These are phyloP conservation scores for Daedaleopsis sinensis DNA, from an alignment of 768 basidiomycete species.

Conservation along the genomic window DNA sequence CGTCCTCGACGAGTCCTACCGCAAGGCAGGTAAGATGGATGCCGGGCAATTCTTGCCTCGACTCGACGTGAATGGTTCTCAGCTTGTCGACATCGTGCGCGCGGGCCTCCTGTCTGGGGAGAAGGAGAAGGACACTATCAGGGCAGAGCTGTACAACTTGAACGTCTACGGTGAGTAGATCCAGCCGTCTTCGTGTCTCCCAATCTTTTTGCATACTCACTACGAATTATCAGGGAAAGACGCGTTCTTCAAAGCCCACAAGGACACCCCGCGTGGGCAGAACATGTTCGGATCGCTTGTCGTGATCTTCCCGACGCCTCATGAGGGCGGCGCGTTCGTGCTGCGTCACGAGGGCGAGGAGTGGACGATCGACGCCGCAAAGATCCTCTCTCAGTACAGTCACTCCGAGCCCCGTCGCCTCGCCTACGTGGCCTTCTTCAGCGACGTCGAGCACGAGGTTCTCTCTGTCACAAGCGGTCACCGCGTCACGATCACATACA, in stretches of 20 bases:
- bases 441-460: slow-evolving; percentile 51
- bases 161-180: slow-evolving; percentile 30
- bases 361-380: slow-evolving; percentile 37
- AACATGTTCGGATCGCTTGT: slow-evolving; percentile 50
- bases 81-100: slow-evolving; percentile 3
- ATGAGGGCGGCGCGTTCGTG: slow-evolving; percentile 47
- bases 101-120: slow-evolving; percentile 27
- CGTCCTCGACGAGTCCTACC: slow-evolving; percentile 34
- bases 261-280: slow-evolving; percentile 28
- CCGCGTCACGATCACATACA: slow-evolving; percentile 48
- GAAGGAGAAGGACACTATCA: background rate
- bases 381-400: slow-evolving; percentile 14
- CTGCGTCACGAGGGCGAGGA: slow-evolving; percentile 28
- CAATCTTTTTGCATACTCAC: background rate
- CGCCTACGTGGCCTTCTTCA: slow-evolving; percentile 46
- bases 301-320: slow-evolving; percentile 45
- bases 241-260: slow-evolving; percentile 33
- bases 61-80: background rate
- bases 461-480: slow-evolving; percentile 41
- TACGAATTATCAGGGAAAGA: slow-evolving; percentile 17
- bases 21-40: slow-evolving; percentile 36
- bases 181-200: too few relatives aligned
- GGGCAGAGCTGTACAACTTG: slow-evolving; percentile 29
- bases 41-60: background rate
- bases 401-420: slow-evolving; percentile 2